Evolutionary conservation across 2,329 filamentous ascomycete genomes (phyloP), one percentile per base, ranked within the genome.

Genomic region (Botryosphaeria agaves): DNA sequence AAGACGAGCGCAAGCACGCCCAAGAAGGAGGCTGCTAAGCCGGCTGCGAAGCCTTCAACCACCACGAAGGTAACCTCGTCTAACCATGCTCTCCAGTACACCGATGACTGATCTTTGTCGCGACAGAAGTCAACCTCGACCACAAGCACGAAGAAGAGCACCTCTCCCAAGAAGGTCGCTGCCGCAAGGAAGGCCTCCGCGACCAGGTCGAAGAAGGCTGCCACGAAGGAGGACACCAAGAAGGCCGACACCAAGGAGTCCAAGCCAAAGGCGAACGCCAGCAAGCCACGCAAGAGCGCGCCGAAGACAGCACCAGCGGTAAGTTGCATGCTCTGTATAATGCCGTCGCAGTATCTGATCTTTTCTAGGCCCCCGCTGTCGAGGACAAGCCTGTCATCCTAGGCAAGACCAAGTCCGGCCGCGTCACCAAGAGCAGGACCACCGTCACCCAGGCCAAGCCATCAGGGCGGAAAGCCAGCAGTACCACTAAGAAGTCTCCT

Each of bases 391-490:
- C 59, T 14, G 72, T 74, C 46, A 65, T 76, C 29, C 59, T 84
- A 31, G 70, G 68, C 52, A 85, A 81, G 71, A 85, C 82, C 54
- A 89, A 89, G 71, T 76, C 80, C 32, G 82, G 83, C 29, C 77
- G 83, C 42, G 77, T 91, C 45, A 72, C 76, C 45, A 91, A 89
- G 72, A 62, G 66, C 15, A 59, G 64, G 21, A 57, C 62, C 34
- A 62, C 63, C 29, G 52, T 58, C 19, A 47, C 53, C 8, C 41
- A 53, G 2, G 49, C 55, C 8, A 38, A 33, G 34, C 30, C 38
- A 8, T 34, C 33, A 14, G n/a, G n/a, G n/a, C 35, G 34, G 16
- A 40, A 40, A 32, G 33, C 38, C 20, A 17, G 32, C 9, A 38
- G 40, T 11, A 30, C 36, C 21, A 45, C 45, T 38, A 44, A 46